A percentile compares a stretch with the other conserved stretches of the same genome.
phyloP scores from a whole-genome alignment of 83 land plant genomes.

The Diphasiastrum complanatum region DNA sequence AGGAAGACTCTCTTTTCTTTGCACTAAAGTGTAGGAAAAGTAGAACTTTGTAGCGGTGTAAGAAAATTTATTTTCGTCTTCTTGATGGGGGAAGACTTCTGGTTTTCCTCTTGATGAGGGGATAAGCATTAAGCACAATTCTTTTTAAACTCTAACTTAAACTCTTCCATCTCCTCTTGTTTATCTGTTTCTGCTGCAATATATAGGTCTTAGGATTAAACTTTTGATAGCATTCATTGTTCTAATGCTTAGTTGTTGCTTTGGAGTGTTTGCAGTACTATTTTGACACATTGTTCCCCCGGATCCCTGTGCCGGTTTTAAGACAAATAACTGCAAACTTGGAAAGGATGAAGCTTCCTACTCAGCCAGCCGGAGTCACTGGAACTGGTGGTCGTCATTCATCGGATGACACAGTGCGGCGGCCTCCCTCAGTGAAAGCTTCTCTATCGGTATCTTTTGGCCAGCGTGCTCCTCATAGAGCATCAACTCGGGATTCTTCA shows the following conservation, averaged over 20 bases:
- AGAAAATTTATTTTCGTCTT: too few species aligned
- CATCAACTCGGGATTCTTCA: slow-evolving; percentile 90
- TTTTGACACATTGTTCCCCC: slow-evolving; percentile 92
- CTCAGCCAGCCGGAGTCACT: slow-evolving; percentile 62
- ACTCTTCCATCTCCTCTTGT: too few species aligned
- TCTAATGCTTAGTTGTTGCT: neutral
- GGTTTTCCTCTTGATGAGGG: too few species aligned
- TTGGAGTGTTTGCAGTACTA: slow-evolving; percentile 64
- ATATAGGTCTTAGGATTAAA: too few species aligned
- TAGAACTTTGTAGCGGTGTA: too few species aligned
- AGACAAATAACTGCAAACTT: slow-evolving; percentile 60
- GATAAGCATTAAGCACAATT: too few species aligned
- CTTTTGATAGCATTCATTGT: too few species aligned
- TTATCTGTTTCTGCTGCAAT: too few species aligned
- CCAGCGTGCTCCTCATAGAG: slow-evolving; percentile 97
- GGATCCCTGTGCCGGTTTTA: slow-evolving; percentile 82
- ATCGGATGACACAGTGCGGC: slow-evolving; percentile 85
- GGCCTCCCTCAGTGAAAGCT: slow-evolving; percentile 98
- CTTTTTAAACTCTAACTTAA: too few species aligned
- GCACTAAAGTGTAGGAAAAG: too few species aligned
- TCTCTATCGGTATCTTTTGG: slow-evolving; percentile 97
- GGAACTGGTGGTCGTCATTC: slow-evolving; percentile 70
- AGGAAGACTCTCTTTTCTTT: too few species aligned
- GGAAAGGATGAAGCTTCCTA: slow-evolving; percentile 80
- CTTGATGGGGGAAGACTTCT: too few species aligned